Base-by-base conservation (phyloP, 2,329 filamentous ascomycete genomes). In the Lasiodiplodia sp. region DNA sequence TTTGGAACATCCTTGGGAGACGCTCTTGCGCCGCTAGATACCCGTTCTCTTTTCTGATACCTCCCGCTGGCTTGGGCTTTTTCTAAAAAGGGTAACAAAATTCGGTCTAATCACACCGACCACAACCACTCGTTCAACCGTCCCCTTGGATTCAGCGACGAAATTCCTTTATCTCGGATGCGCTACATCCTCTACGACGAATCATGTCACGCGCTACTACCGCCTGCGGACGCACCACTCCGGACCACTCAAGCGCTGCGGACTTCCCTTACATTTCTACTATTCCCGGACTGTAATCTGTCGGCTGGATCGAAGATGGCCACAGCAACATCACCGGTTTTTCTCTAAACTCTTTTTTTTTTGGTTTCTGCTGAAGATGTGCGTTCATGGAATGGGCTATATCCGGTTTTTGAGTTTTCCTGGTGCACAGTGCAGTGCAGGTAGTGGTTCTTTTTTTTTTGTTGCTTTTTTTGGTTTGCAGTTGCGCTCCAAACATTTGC, bases 31-130 rank as follows among this genome's bases (percentile, higher is more conserved):
- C 67, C 52, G 58, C 67, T 64, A 64, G 67, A 68, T 68, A 68
- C 67, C 67, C 67, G 49, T 64, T 58, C 67, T 53, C 51, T 49
- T 56, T 58, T 56, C 58, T 67, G 51, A 67, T 52, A 38, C 56
- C 44, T 63, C 67, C 67, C 67, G 60, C 67, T 60, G 67, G 67
- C 51, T 68, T 68, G 67, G 67, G 67, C 47, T 64, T 68, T 57
- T 55, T 55, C 28, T 34, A 65, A 58, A 56, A 67, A 58, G 60
- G 60, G 47, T 25, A 52, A 66, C 63, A 56, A 38, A 44, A 66
- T n/a, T 66, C 63, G 63, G 52, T 66, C 49, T 66, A 66, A 66
- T 66, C 28, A 56, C 11, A 56, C 63, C 51, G 52, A 55, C 52
- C 63, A 66, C 63, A 55, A 66, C 47, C 52, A 55, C 63, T 66